Percentiles rank a stretch among this genome's conserved stretches.
Conservation (phyloP, 495 filamentous ascomycete species). For the Talaromyces proteolyticus region DNA sequence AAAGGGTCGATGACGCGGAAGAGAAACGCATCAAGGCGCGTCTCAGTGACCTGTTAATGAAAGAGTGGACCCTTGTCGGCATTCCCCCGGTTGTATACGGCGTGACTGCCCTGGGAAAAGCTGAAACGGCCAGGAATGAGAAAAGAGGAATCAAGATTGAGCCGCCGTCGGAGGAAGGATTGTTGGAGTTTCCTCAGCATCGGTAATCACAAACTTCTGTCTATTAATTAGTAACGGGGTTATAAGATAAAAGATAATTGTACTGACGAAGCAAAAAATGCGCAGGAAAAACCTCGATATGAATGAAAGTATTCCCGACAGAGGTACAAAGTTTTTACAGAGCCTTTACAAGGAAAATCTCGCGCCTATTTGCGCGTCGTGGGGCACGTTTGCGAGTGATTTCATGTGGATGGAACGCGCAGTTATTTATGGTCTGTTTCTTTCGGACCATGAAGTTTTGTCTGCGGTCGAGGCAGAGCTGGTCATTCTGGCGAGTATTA, state of each 20-base stretch:
- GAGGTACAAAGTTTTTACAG: conserved; percentile 12
- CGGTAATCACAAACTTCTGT: no score
- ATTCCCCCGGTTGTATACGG: conserved; percentile 13
- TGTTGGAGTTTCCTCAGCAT: conserved; percentile 7
- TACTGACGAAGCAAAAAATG: no score
- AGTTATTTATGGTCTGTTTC: conserved; percentile 52
- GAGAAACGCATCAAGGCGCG: conserved; percentile 9
- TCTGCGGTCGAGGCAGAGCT: conserved; percentile 49
- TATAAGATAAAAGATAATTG: no score
- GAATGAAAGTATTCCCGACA: conserved; percentile 3
- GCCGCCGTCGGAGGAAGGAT: conserved; percentile 2
- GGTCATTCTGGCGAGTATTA: conserved; percentile 49
- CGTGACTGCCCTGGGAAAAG: conserved; percentile 9
- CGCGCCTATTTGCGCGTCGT: conserved; percentile 11
- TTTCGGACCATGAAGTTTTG: conserved; percentile 47
- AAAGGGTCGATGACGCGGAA: conserved; percentile 1
- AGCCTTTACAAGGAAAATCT: conserved; percentile 13
- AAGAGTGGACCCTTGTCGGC: conserved; percentile 17
- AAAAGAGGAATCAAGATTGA: conserved; percentile 3
- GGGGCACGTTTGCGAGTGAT: conserved; percentile 10
- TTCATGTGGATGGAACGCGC: conserved; percentile 10
- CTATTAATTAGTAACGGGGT: no score
- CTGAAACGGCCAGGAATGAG: conserved; percentile 9
- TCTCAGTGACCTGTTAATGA: conserved; percentile 15
- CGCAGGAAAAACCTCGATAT: conserved; percentile 8